Evolutionary conservation across 768 basidiomycete genomes (phyloP).

Genomic region (Termitomyces bulborhizus): DNA sequence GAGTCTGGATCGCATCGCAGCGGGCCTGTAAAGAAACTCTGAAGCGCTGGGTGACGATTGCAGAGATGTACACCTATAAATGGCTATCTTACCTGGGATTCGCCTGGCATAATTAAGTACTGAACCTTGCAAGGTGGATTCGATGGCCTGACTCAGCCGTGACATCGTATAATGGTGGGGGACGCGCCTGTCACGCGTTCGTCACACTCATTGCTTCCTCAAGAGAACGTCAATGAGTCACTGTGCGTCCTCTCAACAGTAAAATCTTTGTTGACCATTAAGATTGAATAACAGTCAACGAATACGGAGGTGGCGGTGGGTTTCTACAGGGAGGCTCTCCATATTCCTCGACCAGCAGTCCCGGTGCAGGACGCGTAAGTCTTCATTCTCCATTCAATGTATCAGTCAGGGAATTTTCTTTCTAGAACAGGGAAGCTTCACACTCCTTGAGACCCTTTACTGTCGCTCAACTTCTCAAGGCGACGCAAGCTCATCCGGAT

Average conservation of each 20-base stretch:
- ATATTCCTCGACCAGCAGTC: constrained; percentile 52
- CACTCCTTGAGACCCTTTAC: constrained; percentile 62
- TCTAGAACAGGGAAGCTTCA: constrained; percentile 31
- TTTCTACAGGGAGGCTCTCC: constrained; percentile 58
- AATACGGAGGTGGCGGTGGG: constrained; percentile 45
- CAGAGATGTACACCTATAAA: not conserved
- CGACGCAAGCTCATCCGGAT: constrained; percentile 81
- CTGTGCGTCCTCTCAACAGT: constrained; percentile 25
- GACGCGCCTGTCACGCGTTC: constrained; percentile 10
- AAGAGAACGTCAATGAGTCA: constrained; percentile 31
- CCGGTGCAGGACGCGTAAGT: constrained; percentile 45
- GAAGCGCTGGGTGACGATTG: not conserved
- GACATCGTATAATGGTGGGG: not conserved
- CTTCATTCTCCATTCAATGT: not conserved
- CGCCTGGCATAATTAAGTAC: not conserved
- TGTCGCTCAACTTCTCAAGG: constrained; percentile 65
- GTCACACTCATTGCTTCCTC: not conserved
- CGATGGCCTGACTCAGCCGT: not conserved
- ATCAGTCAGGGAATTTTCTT: not conserved
- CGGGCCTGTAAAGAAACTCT: not conserved
- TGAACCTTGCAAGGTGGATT: too few relatives aligned
- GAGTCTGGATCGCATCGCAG: not conserved
- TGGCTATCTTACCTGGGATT: not conserved
- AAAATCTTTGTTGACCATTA: constrained; percentile 4
- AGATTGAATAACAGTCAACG: constrained; percentile 26